Evolutionary conservation across 148 eudicot species (phyloP), one percentile per base, ranked within the genome.

Genomic region (Chenopodium formosanum): DNA sequence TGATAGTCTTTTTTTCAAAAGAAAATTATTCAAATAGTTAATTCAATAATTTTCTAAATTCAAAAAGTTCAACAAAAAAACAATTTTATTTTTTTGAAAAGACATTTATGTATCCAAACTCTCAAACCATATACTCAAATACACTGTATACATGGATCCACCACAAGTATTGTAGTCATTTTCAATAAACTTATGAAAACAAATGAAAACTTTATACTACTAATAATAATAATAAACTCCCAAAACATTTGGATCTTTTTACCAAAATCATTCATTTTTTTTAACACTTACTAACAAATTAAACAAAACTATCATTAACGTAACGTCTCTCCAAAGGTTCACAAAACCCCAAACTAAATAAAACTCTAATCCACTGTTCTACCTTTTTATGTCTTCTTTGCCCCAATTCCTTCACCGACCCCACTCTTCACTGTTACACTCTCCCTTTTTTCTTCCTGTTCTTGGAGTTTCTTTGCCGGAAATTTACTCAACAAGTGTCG

Each of bases 241-340:
- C 70, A 80, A 46, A 52, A 58, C 76, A 70, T n/a, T 20, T 20
- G 23, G 50, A 67, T 29, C 68, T 50, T 50, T 11, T 32, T 20
- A 20, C n/a, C 50, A 70, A 37, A 40, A 70, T 37, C 48, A 68
- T 8, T 17, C 32, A 29, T 68, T 11, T 32, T 34, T 16, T 4
- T 23, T 25, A 9, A 53, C 37, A 82, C 47, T 71, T 27, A 77
- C 50, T 19, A 56, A 44, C 23, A 3, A 68, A n/a, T 17, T 20
- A 12, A 31, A 22, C 48, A 72, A 70, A 79, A 78, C 52, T 81
- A 50, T 85, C 71, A 83, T 82, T 81, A 85, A 82, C 91, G 88
- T 89, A 92, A 90, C 91, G 93, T 86, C 87, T 84, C 52, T 87
- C 89, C 90, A 88, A 89, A 84, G 90, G 77, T 86, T 83, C 89